phyloP scores from a whole-genome alignment of 768 basidiomycete species.

The Boletellus sp. region DNA sequence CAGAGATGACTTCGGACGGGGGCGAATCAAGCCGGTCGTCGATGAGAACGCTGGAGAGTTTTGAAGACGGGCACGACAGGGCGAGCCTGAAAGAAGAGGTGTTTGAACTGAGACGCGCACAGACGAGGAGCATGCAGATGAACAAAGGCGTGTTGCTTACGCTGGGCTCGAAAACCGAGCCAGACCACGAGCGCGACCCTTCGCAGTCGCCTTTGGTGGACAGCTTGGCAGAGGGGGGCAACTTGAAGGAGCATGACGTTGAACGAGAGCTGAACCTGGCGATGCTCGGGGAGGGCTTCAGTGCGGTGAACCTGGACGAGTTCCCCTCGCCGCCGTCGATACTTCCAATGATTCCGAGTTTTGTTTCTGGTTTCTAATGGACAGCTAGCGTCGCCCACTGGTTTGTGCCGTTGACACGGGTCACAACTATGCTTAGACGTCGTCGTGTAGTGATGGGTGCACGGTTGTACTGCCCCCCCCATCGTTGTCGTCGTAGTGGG shows the following conservation, averaged over 20 bases:
- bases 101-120: conserved; percentile 46
- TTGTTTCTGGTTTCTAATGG: conserved; percentile 25
- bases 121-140: conserved; percentile 48
- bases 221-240: conserved; percentile 3
- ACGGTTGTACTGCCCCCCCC: no score
- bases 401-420: no score
- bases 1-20: conserved; percentile 25
- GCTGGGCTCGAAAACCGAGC: conserved; percentile 17
- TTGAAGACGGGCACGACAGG: conserved; percentile 2
- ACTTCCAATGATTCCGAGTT: conserved; percentile 30
- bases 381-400: no score
- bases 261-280: conserved; percentile 16
- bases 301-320: conserved; percentile 42
- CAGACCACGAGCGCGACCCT: conserved; percentile 1
- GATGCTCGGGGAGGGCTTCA: conserved; percentile 35
- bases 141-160: conserved; percentile 45
- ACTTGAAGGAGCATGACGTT: conserved; percentile 6
- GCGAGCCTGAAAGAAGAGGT: conserved; percentile 28
- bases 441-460: no score
- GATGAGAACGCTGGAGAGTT: conserved; percentile 23
- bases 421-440: no score
- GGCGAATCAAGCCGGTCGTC: conserved; percentile 24
- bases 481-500: no score
- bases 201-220: conserved; percentile 1
- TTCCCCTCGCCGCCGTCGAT: conserved; percentile 44